Conservation (phyloP, 495 filamentous ascomycete species). For the Cercophora samala region DNA sequence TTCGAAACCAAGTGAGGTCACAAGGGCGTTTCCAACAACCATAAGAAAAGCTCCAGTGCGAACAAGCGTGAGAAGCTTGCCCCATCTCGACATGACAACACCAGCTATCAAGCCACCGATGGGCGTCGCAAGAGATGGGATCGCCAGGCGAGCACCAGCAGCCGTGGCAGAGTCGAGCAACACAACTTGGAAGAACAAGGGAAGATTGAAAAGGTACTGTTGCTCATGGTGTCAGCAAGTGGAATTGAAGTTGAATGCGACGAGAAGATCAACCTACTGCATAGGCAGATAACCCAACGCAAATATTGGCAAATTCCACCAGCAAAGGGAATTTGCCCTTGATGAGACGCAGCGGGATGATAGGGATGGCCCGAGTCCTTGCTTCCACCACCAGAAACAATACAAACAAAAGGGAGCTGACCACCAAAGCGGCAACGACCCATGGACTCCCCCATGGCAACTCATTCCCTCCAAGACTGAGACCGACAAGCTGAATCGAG, state of each 20-base stretch:
- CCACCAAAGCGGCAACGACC: constrained; percentile 52
- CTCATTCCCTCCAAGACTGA: constrained; percentile 62
- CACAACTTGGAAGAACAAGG: constrained; percentile 62
- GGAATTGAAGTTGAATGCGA: too few relatives aligned
- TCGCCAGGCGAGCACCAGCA: constrained; percentile 56
- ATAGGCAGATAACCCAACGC: constrained; percentile 59
- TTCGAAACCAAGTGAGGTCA: constrained; percentile 53
- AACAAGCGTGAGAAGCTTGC: constrained; percentile 54
- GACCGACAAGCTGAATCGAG: constrained; percentile 54
- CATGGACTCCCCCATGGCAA: constrained; percentile 56
- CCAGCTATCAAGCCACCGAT: constrained; percentile 59
- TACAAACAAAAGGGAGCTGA: constrained; percentile 48
- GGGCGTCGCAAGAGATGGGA: constrained; percentile 60
- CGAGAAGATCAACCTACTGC: constrained; percentile 44
- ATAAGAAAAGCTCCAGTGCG: constrained; percentile 55
- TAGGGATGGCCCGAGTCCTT: constrained; percentile 55
- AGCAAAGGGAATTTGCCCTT: constrained; percentile 50
- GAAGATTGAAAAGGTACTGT: constrained; percentile 64
- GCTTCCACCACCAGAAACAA: constrained; percentile 55
- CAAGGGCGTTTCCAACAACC: constrained; percentile 56
- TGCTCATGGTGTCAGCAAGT: constrained; percentile 4
- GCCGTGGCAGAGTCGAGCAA: constrained; percentile 59
- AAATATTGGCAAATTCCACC: constrained; percentile 58
- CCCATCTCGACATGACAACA: constrained; percentile 63
- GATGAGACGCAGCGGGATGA: constrained; percentile 59